These are phyloP conservation scores for Quercus engelmannii DNA, from an alignment of 306 rosid genomes.

Conservation along the genomic window DNA sequence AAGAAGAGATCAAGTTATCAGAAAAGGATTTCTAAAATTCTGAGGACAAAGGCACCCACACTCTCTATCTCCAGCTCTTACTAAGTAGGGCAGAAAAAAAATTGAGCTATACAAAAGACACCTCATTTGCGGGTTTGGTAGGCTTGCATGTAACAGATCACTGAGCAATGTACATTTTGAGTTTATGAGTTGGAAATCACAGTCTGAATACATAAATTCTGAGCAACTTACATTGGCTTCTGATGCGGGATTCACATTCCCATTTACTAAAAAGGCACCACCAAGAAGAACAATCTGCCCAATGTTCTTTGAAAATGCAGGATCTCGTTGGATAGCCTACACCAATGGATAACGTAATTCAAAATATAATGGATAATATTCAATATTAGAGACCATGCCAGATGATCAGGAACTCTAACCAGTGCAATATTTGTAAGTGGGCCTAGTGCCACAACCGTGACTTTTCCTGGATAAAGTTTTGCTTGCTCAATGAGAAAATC, in stretches of 20 bases:
- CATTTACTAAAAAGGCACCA: constrained; percentile 86
- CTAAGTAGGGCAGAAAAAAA: not conserved
- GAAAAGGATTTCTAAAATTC: not conserved
- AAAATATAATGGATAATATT: constrained; percentile 6
- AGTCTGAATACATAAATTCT: not conserved
- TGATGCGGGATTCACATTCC: constrained; percentile 91
- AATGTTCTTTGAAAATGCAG: constrained; percentile 61
- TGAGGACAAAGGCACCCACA: not conserved
- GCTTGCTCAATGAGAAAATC: constrained; percentile 76
- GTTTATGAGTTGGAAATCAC: not conserved
- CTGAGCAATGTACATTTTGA: not conserved
- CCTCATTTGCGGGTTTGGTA: not conserved
- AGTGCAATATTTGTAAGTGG: constrained; percentile 92
- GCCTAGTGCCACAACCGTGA: constrained; percentile 88
- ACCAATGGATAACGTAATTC: constrained; percentile 1
- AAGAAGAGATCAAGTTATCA: not conserved
- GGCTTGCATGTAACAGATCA: not conserved
- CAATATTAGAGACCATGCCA: not conserved
- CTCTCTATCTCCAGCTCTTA: not conserved
- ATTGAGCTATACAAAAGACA: not conserved
- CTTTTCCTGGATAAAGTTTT: constrained; percentile 63
- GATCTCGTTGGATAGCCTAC: constrained; percentile 83
- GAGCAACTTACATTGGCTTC: constrained; percentile 76
- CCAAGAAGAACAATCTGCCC: constrained; percentile 83
- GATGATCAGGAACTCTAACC: constrained; percentile 40